phyloP scores from a whole-genome alignment of 345 rosid genomes.

The Atalantia buxifolia region DNA sequence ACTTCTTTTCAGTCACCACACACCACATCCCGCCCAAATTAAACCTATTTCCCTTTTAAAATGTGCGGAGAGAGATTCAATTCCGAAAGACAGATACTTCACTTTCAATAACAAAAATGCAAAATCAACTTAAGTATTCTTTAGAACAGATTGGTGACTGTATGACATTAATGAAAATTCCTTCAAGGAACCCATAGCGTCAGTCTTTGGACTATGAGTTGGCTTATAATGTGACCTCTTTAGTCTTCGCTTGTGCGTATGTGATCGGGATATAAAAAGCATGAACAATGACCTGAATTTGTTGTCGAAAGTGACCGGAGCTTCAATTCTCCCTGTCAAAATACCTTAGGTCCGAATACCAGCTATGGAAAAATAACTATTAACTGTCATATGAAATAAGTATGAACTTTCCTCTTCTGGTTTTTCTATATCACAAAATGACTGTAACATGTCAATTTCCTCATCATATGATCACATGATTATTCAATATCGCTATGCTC shows the following conservation, averaged over 20 bases:
- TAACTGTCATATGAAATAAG: background rate
- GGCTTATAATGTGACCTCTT: background rate
- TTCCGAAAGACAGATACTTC: no score
- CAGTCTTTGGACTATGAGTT: background rate
- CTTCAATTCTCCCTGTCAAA: slow-evolving; percentile 1
- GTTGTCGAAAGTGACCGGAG: background rate
- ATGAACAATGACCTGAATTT: background rate
- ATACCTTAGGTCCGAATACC: background rate
- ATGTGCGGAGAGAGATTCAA: no score
- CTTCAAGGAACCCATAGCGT: background rate
- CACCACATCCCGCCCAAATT: no score
- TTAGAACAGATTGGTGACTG: no score
- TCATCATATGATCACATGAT: background rate
- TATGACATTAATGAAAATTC: no score
- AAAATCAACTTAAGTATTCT: no score
- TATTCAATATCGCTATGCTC: background rate
- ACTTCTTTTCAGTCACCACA: no score
- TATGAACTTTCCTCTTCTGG: background rate
- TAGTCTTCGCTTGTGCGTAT: background rate
- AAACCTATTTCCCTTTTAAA: no score
- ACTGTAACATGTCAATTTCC: background rate
- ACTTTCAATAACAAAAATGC: no score
- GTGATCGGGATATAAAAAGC: background rate
- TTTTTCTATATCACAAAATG: background rate
- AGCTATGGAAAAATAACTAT: background rate